Evolutionary conservation across 106 monocot species (phyloP).

Genomic region (Narthecium ossifragum): DNA sequence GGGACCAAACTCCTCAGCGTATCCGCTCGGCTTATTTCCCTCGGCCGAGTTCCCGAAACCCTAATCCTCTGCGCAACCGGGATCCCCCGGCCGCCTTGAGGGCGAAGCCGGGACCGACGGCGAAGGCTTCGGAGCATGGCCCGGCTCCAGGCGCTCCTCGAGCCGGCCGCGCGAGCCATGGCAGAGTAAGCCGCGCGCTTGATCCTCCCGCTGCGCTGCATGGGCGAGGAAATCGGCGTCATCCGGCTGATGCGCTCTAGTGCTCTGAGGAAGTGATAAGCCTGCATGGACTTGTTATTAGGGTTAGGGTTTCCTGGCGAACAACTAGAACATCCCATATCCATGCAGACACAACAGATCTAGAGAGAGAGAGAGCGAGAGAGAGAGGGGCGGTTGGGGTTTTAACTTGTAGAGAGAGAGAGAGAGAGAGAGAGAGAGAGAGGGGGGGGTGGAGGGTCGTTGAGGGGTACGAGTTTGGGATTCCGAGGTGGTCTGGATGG

Average conservation of each 20-base stretch:
- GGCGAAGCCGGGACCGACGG: background rate
- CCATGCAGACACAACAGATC: background rate
- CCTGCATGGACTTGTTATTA: slow-evolving; percentile 13
- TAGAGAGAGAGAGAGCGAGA: too few relatives aligned
- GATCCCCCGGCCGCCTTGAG: too few relatives aligned
- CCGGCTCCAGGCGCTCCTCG: slow-evolving; percentile 22
- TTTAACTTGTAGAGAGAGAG: background rate
- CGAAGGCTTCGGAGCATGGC: slow-evolving; percentile 17
- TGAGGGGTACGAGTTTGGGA: background rate
- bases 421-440: slow-evolving; percentile 3
- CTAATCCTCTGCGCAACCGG: background rate
- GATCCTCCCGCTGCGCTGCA: slow-evolving; percentile 13
- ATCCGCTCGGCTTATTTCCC: slow-evolving; percentile 4
- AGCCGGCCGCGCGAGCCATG: slow-evolving; percentile 24
- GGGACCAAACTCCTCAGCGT: slow-evolving; percentile 34
- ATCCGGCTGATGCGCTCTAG: background rate
- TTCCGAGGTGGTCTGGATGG: background rate
- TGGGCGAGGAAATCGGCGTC: background rate
- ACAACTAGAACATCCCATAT: background rate
- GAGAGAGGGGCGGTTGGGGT: too few relatives aligned
- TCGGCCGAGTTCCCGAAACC: background rate
- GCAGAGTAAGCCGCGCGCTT: slow-evolving; percentile 28
- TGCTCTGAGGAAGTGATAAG: slow-evolving; percentile 22
- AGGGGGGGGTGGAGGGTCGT: background rate
- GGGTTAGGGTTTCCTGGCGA: slow-evolving; percentile 20